Percentiles rank a stretch among this genome's conserved stretches.
Evolutionary conservation across 257 asterid species (phyloP).

Genomic region (Nicotiana otophora): DNA sequence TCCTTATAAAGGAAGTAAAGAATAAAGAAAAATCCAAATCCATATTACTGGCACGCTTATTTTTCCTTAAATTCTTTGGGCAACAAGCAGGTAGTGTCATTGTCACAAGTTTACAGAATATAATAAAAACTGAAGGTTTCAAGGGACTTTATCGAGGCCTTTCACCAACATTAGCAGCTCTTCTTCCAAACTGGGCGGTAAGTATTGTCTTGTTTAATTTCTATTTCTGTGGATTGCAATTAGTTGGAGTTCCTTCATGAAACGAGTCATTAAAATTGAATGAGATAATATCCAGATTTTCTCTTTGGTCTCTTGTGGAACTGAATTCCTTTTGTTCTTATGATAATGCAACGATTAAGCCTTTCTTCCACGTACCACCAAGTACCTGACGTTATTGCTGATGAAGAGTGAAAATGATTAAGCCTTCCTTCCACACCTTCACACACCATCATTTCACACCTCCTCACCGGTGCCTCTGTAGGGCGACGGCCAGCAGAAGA

Average conservation of each 20-base stretch:
- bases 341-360: background rate
- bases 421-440: background rate
- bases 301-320: background rate
- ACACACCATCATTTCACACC: too few species aligned
- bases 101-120: conserved; percentile 62
- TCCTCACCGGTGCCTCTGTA: too few species aligned
- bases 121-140: conserved; percentile 67
- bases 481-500: too few species aligned
- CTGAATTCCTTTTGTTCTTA: background rate
- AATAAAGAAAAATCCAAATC: background rate
- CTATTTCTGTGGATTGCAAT: background rate
- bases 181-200: conserved; percentile 99
- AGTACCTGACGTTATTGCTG: too few species aligned
- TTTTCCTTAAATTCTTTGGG: background rate
- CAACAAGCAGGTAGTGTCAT: conserved; percentile 72
- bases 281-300: background rate
- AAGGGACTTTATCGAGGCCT: conserved; percentile 97
- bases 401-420: background rate
- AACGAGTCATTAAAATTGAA: background rate
- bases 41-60: background rate
- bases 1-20: background rate
- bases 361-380: background rate
- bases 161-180: conserved; percentile 85
- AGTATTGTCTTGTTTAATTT: conserved; percentile 30
- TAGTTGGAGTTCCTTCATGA: background rate